Base-by-base conservation (phyloP, 2,329 filamentous ascomycete species). In the Aspergillus sp. region DNA sequence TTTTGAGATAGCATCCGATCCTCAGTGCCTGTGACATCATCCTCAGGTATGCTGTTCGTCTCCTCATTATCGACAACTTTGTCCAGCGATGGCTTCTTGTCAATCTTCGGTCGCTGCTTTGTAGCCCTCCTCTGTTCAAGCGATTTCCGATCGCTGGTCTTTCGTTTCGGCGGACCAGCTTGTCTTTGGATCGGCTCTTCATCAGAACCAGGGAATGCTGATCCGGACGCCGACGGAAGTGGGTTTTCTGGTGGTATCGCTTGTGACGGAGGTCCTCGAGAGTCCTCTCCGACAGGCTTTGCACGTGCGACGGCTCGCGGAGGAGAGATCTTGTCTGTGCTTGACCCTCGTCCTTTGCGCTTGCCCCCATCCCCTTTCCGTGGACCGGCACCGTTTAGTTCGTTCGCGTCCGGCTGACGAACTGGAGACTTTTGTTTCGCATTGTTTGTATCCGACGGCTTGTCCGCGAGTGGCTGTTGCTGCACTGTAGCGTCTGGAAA, bases 101-200 rank as follows among this genome's bases (percentile, higher is more conserved):
- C 36, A 11, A 53, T 56, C 33, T 49, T 55, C 3, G 36, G 47
- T 14, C 54, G 54, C 36, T 20, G 33, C 9, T 49, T 51, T 33
- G 52, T 55, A 30, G 24, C 42, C 26, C 14, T 36, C 24, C 36
- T 16, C 14, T 26, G 30, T 8, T 38, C 16, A 10, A 38, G 45
- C 17, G 50, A 36, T 26, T 36, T 44, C 8, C 19, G 47, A 9
- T 51, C 22, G 26, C 26, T 19, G 49, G 46, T 11, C 26, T 45
- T 45, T 17, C 32, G 33, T 47, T 48, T 53, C 11, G 26, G 17
- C 9, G 51, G 30, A 13, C 22, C 33, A n/a, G n/a, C 45, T 24
- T 26, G 41, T 6, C 30, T 35, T 19, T 47, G 16, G 14, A 17
- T 41, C 2, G 47, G n/a, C 9, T 35, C 22, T n/a, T 51, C 35